These are phyloP conservation scores for Dendrothele bispora DNA, from an alignment of 768 basidiomycete genomes.

Conservation along the genomic window DNA sequence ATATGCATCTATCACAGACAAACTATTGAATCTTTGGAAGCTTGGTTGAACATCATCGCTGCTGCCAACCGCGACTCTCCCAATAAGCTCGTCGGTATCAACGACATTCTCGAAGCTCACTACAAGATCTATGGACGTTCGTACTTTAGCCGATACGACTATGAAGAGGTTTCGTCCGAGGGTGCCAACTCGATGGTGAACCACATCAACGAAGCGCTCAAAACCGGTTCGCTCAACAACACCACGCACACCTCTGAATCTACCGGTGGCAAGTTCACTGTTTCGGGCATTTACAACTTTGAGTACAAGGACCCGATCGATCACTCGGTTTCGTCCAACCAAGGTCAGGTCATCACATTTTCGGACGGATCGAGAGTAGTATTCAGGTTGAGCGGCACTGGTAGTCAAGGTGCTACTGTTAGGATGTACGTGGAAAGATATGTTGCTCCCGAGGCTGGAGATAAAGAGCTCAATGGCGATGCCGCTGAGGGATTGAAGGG, in stretches of 20 bases:
- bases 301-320: constrained; percentile 99
- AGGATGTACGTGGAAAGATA: constrained; percentile 96
- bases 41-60: constrained; percentile 96
- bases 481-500: constrained; percentile 91
- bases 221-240: constrained; percentile 64
- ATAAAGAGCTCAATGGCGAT: constrained; percentile 66
- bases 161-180: constrained; percentile 94
- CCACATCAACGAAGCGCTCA: constrained; percentile 71
- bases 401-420: constrained; percentile 94
- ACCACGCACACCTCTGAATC: constrained; percentile 67
- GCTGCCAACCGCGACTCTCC: constrained; percentile 80
- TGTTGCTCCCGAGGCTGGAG: constrained; percentile 66
- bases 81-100: constrained; percentile 82
- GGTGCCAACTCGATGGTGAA: constrained; percentile 86
- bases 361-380: constrained; percentile 91
- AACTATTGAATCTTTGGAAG: constrained; percentile 37
- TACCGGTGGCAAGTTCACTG: constrained; percentile 70
- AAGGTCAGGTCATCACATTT: constrained; percentile 93
- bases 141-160: constrained; percentile 99
- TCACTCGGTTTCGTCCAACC: constrained; percentile 87
- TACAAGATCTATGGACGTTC: constrained; percentile 93
- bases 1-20: constrained; percentile 5
- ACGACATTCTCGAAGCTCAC: constrained; percentile 84
- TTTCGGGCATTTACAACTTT: constrained; percentile 82
- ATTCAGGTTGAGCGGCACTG: constrained; percentile 95